A percentile compares a stretch with the other conserved stretches of the same genome.
phyloP scores from a whole-genome alignment of 495 filamentous ascomycete genomes.

The Penicillium paxilli region DNA sequence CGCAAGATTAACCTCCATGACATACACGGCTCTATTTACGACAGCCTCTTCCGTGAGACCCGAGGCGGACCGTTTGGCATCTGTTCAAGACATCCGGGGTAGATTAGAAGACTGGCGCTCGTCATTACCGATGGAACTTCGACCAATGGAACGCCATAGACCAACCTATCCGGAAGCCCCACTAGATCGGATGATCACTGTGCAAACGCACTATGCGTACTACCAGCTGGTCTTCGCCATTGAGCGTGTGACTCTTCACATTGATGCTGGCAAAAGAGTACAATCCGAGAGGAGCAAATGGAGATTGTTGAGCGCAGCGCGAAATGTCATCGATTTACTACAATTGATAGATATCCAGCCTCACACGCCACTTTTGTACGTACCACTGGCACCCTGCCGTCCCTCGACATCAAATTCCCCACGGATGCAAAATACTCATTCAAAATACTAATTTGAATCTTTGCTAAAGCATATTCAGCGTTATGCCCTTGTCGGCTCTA shows the following conservation, averaged over 20 bases:
- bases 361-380: constrained; percentile 33
- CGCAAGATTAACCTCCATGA: constrained; percentile 26
- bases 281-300: constrained; percentile 20
- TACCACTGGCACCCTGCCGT: neutral
- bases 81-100: neutral
- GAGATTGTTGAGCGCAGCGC: constrained; percentile 19
- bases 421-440: no score
- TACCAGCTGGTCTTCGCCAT: neutral
- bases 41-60: constrained; percentile 15
- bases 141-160: constrained; percentile 2
- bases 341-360: constrained; percentile 32
- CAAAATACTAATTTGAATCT: no score
- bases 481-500: constrained; percentile 33
- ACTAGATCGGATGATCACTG: neutral
- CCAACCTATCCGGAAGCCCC: neutral
- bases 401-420: no score
- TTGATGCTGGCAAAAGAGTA: neutral
- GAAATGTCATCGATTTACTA: constrained; percentile 32
- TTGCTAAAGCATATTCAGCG: constrained; percentile 18
- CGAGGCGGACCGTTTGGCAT: neutral
- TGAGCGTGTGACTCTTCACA: neutral
- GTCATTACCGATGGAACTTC: neutral
- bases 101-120: neutral
- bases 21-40: constrained; percentile 34
- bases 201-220: neutral